Evolutionary conservation across 345 rosid species (phyloP), one percentile per base, ranked within the genome.

Genomic region (Eucalyptus cloeziana): DNA sequence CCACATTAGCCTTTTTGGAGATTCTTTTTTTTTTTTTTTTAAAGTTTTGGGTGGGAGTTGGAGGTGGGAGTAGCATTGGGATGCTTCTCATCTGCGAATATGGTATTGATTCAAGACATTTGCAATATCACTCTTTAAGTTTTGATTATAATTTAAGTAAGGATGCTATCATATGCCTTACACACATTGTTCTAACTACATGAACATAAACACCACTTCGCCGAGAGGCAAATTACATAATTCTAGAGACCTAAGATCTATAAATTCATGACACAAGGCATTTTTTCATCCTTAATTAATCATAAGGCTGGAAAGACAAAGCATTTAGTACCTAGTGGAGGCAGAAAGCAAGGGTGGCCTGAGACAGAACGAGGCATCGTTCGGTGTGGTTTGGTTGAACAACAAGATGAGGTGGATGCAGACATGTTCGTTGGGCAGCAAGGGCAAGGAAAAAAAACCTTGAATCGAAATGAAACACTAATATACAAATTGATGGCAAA

Each of bases 391-490:
- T 52, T 52, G 24, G 58, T 52, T 0, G 2, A 19, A 52, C 10
- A 8, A 0, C 25, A 0, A 52, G 58, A 52, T 52, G 10, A 52
- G 25, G 25, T 0, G 1, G 1, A 19, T 52, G 25, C 10, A 52
- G 0, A 52, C 10, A 19, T 2, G 0, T 52, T 52, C 0, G 4
- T 52, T 21, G 25, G 58, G 58, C 0, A 1, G 58, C 2, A 0
- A 19, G 1, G 25, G 25, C 58, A 52, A 52, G 58, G 58, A 52
- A 52, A 52, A 52, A 52, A 52, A 52, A 7, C 10, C 58, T 52
- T 52, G 25, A 52, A 52, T 52, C 0, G 0, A 21, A 52, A 52
- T 19, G 8, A 52, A 52, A 52, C 25, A 52, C 10, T 52, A 52
- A 52, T 52, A 1, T 19, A 52, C 58, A 52, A 52, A 19, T 52